Base-by-base conservation (phyloP, 768 basidiomycete species). In the Russula griseocarnosa region DNA sequence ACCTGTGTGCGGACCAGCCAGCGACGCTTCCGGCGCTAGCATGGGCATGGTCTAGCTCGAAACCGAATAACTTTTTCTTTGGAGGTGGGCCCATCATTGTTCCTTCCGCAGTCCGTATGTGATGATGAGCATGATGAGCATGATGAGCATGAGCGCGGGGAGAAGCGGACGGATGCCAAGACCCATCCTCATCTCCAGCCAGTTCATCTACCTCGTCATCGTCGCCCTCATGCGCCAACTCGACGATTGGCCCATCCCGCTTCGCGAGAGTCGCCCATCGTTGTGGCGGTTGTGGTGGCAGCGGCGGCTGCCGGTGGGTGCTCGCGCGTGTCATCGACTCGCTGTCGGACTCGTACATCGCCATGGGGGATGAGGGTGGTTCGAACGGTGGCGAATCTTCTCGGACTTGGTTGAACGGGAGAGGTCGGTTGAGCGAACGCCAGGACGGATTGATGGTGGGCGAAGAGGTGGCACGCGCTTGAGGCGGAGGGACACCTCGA, bases 41-140 rank as follows among this genome's bases (percentile, higher is more conserved):
- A 20, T 40, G 26, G 7, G 24, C 22, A 20, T 30, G 26, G 4
- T 65, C 58, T 2, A 30, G 7, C 49, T 65, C 59, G 14, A 65
- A 61, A 2, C 64, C 64, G 28, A 65, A 52, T n/a, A 65, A 20
- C 34, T 65, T 65, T 55, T 61, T 65, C 64, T 65, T 65, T 24
- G 60, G 40, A 4, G 64, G 64, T 10, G 64, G 64, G 10, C 22
- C n/a, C 55, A 57, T 64, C 38, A 24, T 60, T 22, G 20, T 51
- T 14, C 59, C 34, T 3, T 65, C 63, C 9, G 26, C 38, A 3
- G 36, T 36, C 47, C 54, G 58, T 30, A 14, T 10, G 22, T 47
- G 5, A 32, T 34, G 32, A 13, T 52, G 59, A 5, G 14, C 47
- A 32, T 34, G 40, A 18, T 52, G 59, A 8, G 14, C 30, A 32